These are phyloP conservation scores for Hirschioporus abietinus DNA, from an alignment of 768 basidiomycete genomes.

Conservation along the genomic window DNA sequence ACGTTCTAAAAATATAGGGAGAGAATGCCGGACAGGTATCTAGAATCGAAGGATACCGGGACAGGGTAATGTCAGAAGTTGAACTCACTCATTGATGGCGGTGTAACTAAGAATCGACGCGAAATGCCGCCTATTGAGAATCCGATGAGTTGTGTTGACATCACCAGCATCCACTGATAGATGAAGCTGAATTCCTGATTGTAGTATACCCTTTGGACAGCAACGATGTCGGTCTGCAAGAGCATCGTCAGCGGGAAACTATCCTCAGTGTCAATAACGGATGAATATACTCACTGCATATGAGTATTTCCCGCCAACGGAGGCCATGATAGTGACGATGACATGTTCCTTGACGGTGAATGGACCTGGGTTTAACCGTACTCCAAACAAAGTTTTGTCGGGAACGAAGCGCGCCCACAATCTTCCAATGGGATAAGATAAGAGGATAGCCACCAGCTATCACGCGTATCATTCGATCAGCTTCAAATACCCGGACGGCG, in stretches of 20 bases:
- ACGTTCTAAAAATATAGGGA: neutral
- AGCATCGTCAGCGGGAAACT: neutral
- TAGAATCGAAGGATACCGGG: constrained; percentile 12
- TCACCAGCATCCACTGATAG: constrained; percentile 36
- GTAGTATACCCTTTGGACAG: constrained; percentile 43
- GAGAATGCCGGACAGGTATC: neutral
- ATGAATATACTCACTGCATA: constrained; percentile 22
- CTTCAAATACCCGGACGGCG: constrained; percentile 1
- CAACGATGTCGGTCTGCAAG: constrained; percentile 37
- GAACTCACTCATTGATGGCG: constrained; percentile 31
- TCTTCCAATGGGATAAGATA: constrained; percentile 62
- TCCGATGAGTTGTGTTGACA: constrained; percentile 38
- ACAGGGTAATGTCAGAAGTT: constrained; percentile 13
- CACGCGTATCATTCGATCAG: neutral
- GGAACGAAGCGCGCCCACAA: constrained; percentile 53
- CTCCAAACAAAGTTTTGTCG: constrained; percentile 45
- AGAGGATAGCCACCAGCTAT: constrained; percentile 60
- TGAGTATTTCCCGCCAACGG: constrained; percentile 27
- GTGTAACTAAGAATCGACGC: constrained; percentile 39
- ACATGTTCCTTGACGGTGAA: constrained; percentile 77
- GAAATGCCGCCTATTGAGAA: constrained; percentile 39
- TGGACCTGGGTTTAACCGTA: constrained; percentile 57
- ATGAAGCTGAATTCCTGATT: constrained; percentile 30
- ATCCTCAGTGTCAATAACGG: neutral
- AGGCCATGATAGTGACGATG: constrained; percentile 38